Evolutionary conservation across 2,329 filamentous ascomycete species (phyloP), one percentile per base, ranked within the genome.

Genomic region (Leptographium radiaticola): DNA sequence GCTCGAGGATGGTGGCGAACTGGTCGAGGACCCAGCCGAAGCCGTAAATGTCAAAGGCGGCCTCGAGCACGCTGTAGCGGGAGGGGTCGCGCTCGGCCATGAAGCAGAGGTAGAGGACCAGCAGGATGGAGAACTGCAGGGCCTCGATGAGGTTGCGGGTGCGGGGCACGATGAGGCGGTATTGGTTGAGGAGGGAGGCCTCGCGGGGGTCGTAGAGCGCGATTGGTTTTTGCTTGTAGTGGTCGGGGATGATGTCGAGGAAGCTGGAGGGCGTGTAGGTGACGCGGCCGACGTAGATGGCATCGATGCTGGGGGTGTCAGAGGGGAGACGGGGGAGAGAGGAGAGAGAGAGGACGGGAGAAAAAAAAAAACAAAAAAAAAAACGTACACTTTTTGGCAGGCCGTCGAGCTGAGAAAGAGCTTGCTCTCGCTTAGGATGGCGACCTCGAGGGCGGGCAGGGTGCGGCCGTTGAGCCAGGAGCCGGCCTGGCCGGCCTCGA

Each of bases 151-250:
- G 70, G 62, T 86, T 90, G 54, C 88, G 75, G 0, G 84, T 91
- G 15, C 87, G 76, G 12, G 88, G 88, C 10, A 94, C 88, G 58
- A 89, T 85, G 9, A 94, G 75, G 1, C 88, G 84, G 63, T 93
- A 93, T 64, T 94, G 88, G 62, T 94, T 91, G 25, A 94, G 74
- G 31, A 90, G 64, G 1, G 86, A 86, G 6, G 84, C 86, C 58
- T 83, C 79, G 16, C 84, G 73, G 1, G 87, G 88, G 62, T 90
- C 83, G 65, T 93, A 93, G 0, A 93, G 71, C 9, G 85, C 83
- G 53, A 93, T 90, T 2, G 86, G 86, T 60, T 86, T 86, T 62
- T 85, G 79, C 69, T 93, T 93, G 72, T 93, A 94, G 61, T 86
- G 82, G 65, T 93, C 88, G 1, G 88, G 87, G 49, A 94, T 81